Evolutionary conservation across 495 filamentous ascomycete species (phyloP).

Genomic region (Neurospora discreta): DNA sequence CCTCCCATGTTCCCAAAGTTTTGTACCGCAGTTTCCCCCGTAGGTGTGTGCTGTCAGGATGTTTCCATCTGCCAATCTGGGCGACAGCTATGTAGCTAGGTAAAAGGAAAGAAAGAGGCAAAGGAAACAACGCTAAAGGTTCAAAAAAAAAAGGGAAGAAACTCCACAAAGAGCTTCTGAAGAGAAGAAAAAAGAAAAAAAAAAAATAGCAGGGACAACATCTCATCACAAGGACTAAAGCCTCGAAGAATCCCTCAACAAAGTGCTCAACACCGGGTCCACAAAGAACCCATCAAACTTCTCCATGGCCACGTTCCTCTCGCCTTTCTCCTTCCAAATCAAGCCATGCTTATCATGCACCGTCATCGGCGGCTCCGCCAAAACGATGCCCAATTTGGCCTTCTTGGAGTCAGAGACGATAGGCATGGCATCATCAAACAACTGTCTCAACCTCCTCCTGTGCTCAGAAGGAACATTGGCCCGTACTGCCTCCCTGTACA

Average conservation of each 20-base stretch:
- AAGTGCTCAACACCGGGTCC: neutral
- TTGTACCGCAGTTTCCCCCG: neutral
- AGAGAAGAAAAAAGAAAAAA: neutral
- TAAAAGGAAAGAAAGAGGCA: neutral
- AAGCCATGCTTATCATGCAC: slow-evolving; percentile 12
- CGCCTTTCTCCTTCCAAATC: slow-evolving; percentile 7
- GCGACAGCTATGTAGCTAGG: neutral
- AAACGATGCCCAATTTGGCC: slow-evolving; percentile 3
- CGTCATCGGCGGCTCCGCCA: slow-evolving; percentile 6
- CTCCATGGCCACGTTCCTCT: slow-evolving; percentile 7
- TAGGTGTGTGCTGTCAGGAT: neutral
- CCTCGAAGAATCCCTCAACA: neutral
- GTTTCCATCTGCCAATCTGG: neutral
- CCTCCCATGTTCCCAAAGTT: neutral
- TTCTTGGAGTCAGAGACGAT: neutral
- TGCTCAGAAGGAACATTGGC: slow-evolving; percentile 1
- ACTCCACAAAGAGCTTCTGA: neutral
- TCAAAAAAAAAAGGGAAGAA: neutral
- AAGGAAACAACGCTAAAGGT: neutral
- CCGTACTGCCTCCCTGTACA: slow-evolving; percentile 22
- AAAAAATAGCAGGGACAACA: neutral
- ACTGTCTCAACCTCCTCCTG: slow-evolving; percentile 3
- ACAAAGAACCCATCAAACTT: slow-evolving; percentile 2
- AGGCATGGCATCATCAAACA: slow-evolving; percentile 11
- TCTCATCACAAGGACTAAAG: neutral